Conservation (phyloP, 352 stramenopile species). For the Globisporangium emineosum region DNA sequence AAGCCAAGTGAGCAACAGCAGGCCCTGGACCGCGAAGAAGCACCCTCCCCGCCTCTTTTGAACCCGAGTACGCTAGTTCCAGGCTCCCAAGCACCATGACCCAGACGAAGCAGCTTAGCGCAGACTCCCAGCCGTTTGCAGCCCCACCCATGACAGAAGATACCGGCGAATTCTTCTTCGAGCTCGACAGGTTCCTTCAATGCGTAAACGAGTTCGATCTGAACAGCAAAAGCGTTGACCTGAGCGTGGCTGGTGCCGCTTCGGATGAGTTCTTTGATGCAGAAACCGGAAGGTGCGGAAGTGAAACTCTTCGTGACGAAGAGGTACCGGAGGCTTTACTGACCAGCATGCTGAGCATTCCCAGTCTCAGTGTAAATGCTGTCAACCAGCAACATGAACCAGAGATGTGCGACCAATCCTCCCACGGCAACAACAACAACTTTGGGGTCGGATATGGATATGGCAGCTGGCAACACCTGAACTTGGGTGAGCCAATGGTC, state of each 20-base stretch:
- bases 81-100: background rate
- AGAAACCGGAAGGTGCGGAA: no score
- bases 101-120: background rate
- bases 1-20: background rate
- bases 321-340: background rate
- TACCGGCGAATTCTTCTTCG: conserved; percentile 25
- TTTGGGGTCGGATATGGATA: no score
- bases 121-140: background rate
- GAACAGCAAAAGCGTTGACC: conserved; percentile 19
- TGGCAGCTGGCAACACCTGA: background rate
- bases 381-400: background rate
- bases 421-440: no score
- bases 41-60: background rate
- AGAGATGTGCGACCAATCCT: background rate
- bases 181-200: conserved; percentile 49
- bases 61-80: no score
- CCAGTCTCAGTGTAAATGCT: background rate
- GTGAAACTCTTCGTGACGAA: background rate
- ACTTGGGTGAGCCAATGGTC: background rate
- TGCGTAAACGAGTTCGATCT: conserved; percentile 15
- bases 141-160: background rate
- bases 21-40: background rate
- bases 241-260: background rate
- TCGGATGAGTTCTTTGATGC: no score
- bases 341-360: no score